Base-by-base conservation (phyloP, 2,329 filamentous ascomycete species). In the Fusarium pseudograminearum region DNA sequence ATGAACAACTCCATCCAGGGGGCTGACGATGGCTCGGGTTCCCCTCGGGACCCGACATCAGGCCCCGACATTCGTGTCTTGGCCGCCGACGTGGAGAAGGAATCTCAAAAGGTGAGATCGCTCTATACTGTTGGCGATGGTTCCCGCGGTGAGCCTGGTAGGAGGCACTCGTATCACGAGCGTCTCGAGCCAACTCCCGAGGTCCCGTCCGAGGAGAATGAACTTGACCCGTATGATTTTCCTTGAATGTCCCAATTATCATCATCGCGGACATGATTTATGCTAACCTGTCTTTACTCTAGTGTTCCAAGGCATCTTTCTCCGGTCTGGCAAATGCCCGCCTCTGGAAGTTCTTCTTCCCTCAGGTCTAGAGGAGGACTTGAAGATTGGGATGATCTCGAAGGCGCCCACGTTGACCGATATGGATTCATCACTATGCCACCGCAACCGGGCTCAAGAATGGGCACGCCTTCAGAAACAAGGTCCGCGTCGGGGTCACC, bases 101-200 rank as follows among this genome's bases (percentile, higher is more conserved):
- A 89, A 81, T 89, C 87, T 81, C 85, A 86, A 86, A 88, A 89
- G 84, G 87, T 89, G 84, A 88, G 87, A 84, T 89, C 86, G 80
- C 86, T 89, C 80, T 89, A 89, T 83, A 83, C 85, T 81, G 82
- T 83, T 76, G 83, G 83, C 80, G 85, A 86, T 76, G 79, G 78
- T 78, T 78, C 84, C 79, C 80, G 79, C 69, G 86, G 83, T 83
- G 84, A 86, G 78, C 83, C 86, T 76, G 84, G 85, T 67, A 81
- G 78, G 65, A 78, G 81, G 71, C 81, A 77, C 76, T 83, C 80
- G 76, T 83, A 83, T 72, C 81, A 80, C 77, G 85, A 83, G 74
- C 82, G 80, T 65, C 79, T 83, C 66, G 82, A 83, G 75, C 82
- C 85, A 71, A 82, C 82, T 75, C 80, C 78, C 74, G 84, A 87